phyloP scores from a whole-genome alignment of 2,329 filamentous ascomycete genomes.

The Torrubiella hemipterigena region DNA sequence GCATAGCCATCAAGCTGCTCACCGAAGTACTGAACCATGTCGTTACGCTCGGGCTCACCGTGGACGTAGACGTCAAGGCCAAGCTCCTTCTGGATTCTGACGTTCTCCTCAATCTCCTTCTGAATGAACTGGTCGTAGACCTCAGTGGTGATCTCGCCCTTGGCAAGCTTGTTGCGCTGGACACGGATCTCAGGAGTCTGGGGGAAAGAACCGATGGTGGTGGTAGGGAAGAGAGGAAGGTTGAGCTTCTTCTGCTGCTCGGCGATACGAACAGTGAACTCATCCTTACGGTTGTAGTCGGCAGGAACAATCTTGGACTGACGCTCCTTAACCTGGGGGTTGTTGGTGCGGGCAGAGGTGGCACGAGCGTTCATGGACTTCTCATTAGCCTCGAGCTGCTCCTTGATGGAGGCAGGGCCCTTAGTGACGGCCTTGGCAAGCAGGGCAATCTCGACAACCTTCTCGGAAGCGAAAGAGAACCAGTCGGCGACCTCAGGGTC shows the following conservation, averaged over 20 bases:
- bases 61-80: slow-evolving; percentile 95
- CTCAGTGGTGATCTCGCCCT: slow-evolving; percentile 84
- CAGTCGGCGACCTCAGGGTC: slow-evolving; percentile 87
- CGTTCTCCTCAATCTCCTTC: slow-evolving; percentile 90
- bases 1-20: slow-evolving; percentile 94
- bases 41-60: slow-evolving; percentile 98
- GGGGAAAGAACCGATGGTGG: slow-evolving; percentile 98
- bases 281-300: slow-evolving; percentile 86
- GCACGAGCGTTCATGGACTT: slow-evolving; percentile 87
- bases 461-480: slow-evolving; percentile 98
- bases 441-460: slow-evolving; percentile 77
- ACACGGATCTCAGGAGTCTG: slow-evolving; percentile 98
- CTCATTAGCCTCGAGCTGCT: slow-evolving; percentile 91
- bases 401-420: slow-evolving; percentile 73
- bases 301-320: slow-evolving; percentile 74
- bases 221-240: slow-evolving; percentile 95
- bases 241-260: slow-evolving; percentile 87
- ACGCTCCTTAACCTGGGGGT: slow-evolving; percentile 93
- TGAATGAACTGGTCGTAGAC: slow-evolving; percentile 99
- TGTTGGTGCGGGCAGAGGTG: slow-evolving; percentile 89
- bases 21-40: slow-evolving; percentile 99
- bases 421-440: slow-evolving; percentile 97
- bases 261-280: slow-evolving; percentile 73
- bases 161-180: slow-evolving; percentile 96
- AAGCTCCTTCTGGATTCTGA: slow-evolving; percentile 97